Conservation (phyloP, 2,329 filamentous ascomycete genomes). For the Diaporthe ilicicola region DNA sequence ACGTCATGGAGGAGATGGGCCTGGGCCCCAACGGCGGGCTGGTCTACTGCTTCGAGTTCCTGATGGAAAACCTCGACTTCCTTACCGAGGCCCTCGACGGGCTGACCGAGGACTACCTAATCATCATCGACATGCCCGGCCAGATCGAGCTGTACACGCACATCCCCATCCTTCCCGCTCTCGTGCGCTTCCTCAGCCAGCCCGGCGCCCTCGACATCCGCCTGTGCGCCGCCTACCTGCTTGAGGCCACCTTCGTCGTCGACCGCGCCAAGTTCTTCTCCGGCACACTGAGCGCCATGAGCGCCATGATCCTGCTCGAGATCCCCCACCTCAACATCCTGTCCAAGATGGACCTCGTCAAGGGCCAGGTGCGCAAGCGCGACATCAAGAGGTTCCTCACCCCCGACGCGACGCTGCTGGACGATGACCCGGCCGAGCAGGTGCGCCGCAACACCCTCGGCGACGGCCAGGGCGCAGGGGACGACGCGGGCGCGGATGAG, state of each 20-base stretch:
- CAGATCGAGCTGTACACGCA: conserved; percentile 99
- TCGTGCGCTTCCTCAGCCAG: conserved; percentile 83
- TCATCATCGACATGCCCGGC: conserved; percentile 98
- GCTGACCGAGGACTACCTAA: conserved; percentile 92
- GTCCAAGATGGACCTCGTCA: conserved; percentile 97
- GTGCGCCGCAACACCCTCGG: conserved; percentile 51
- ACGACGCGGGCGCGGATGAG: conserved; percentile 58
- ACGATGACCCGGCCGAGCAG: conserved; percentile 75
- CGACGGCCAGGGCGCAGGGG: conserved; percentile 59
- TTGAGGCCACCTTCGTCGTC: conserved; percentile 94
- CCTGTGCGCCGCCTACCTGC: conserved; percentile 91
- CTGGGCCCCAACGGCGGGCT: conserved; percentile 91
- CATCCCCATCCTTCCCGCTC: conserved; percentile 86
- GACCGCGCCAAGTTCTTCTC: conserved; percentile 98
- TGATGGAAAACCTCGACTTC: conserved; percentile 94
- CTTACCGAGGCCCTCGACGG: conserved; percentile 84
- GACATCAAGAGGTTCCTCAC: conserved; percentile 91
- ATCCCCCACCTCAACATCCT: conserved; percentile 96
- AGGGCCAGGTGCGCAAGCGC: conserved; percentile 85
- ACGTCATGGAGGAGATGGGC: conserved; percentile 95
- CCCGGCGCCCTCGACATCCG: conserved; percentile 86
- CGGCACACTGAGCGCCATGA: conserved; percentile 95
- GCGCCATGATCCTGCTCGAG: conserved; percentile 98
- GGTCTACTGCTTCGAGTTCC: conserved; percentile 96
- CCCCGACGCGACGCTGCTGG: conserved; percentile 82